A percentile compares a stretch with the other conserved stretches of the same genome.
These are phyloP conservation scores for Neurospora sp. DNA, from an alignment of 495 filamentous ascomycete species.

Conservation along the genomic window DNA sequence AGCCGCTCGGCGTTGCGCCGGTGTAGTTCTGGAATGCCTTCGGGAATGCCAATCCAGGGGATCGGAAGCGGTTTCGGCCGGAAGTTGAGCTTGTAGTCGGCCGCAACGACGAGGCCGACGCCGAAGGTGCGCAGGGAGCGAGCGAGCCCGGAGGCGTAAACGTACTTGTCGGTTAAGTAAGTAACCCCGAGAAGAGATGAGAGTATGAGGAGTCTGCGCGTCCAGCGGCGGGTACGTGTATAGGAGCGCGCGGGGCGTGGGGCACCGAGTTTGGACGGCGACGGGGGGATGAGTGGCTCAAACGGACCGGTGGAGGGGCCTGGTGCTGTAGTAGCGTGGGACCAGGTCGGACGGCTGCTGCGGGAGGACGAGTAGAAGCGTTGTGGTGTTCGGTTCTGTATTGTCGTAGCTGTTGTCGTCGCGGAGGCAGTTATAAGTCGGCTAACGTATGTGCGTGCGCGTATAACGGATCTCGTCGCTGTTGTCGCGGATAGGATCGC, in stretches of 20 bases:
- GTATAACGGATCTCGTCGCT: background rate
- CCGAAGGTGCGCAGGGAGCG: slow-evolving; percentile 76
- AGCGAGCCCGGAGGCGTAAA: slow-evolving; percentile 67
- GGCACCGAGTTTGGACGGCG: slow-evolving; percentile 68
- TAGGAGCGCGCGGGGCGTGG: slow-evolving; percentile 57
- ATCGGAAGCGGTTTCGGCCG: slow-evolving; percentile 59
- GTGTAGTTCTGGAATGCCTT: slow-evolving; percentile 64
- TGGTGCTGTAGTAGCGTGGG: background rate
- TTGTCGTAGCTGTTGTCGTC: background rate
- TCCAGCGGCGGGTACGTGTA: slow-evolving; percentile 60
- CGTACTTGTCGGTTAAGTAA: slow-evolving; percentile 58
- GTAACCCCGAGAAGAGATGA: slow-evolving; percentile 45
- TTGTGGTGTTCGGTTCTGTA: background rate
- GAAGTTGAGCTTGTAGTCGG: slow-evolving; percentile 97
- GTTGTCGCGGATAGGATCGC: background rate
- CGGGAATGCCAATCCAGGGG: slow-evolving; percentile 37
- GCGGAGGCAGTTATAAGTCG: background rate
- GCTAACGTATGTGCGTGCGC: background rate
- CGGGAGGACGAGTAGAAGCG: slow-evolving; percentile 1
- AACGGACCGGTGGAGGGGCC: slow-evolving; percentile 27
- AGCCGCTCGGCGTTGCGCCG: slow-evolving; percentile 70
- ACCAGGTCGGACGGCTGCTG: slow-evolving; percentile 6
- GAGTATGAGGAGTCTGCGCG: slow-evolving; percentile 57
- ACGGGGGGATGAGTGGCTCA: slow-evolving; percentile 68
- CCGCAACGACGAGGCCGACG: slow-evolving; percentile 66